Evolutionary conservation across 192 early-diverging fungal species (phyloP).

Genomic region (Entomortierella beljakovae): DNA sequence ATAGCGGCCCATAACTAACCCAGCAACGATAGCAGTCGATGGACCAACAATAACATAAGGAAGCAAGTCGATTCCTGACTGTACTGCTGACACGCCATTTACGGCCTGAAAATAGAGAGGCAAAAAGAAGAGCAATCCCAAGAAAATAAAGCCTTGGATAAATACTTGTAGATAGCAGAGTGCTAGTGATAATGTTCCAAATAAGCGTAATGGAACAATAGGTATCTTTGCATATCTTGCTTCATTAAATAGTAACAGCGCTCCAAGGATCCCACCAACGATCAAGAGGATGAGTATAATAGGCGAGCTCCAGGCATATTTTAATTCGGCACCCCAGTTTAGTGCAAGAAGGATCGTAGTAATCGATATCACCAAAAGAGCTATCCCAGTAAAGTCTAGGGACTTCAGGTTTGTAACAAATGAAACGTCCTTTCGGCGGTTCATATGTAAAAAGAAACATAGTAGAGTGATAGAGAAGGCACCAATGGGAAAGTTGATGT

Average conservation of each 20-base stretch:
- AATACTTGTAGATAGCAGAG: constrained; percentile 69
- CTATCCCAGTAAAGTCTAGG: constrained; percentile 34
- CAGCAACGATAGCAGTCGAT: constrained; percentile 10
- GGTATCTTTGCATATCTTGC: constrained; percentile 75
- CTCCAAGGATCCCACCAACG: constrained; percentile 64
- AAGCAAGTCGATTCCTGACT: constrained; percentile 78
- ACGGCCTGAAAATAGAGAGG: constrained; percentile 88
- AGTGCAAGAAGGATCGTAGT: constrained; percentile 76
- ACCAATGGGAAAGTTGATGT: constrained; percentile 86
- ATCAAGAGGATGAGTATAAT: constrained; percentile 67
- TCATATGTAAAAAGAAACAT: constrained; percentile 47
- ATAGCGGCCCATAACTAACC: constrained; percentile 45
- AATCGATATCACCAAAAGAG: constrained; percentile 64
- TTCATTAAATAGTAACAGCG: constrained; percentile 74
- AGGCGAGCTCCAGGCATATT: constrained; percentile 75
- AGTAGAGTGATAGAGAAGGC: constrained; percentile 34
- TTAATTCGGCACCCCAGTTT: constrained; percentile 74
- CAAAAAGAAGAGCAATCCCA: constrained; percentile 77
- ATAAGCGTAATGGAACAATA: constrained; percentile 77
- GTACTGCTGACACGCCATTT: constrained; percentile 73
- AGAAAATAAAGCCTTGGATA: constrained; percentile 72
- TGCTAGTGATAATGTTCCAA: constrained; percentile 70
- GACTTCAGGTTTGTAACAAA: constrained; percentile 48
- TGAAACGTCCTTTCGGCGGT: constrained; percentile 47
- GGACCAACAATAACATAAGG: constrained; percentile 70